These are phyloP conservation scores for Diatrype stigma DNA, from an alignment of 2,329 filamentous ascomycete species.

Conservation along the genomic window DNA sequence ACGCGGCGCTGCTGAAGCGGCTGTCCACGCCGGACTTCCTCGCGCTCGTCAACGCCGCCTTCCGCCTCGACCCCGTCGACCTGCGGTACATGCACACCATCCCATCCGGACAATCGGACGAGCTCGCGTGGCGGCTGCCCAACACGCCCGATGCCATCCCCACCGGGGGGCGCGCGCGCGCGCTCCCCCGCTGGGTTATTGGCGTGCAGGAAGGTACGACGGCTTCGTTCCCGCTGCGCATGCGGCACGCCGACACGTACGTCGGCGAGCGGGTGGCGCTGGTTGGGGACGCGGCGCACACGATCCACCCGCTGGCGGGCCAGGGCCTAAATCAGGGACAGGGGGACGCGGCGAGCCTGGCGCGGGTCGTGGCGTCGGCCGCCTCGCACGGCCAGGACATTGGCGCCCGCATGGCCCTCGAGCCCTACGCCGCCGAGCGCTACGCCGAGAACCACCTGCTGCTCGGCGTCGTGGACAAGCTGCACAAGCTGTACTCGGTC, in stretches of 20 bases:
- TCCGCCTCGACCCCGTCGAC: slow-evolving; percentile 75
- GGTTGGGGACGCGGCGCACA: slow-evolving; percentile 92
- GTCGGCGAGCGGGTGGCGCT: slow-evolving; percentile 85
- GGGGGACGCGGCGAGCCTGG: slow-evolving; percentile 78
- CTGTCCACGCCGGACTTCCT: slow-evolving; percentile 70
- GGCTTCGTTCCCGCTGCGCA: slow-evolving; percentile 84
- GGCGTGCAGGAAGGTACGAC: slow-evolving; percentile 74
- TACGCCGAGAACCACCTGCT: slow-evolving; percentile 79
- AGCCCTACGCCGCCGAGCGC: slow-evolving; percentile 74
- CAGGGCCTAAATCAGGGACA: slow-evolving; percentile 94
- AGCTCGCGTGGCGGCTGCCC: slow-evolving; percentile 76
- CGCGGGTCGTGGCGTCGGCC: slow-evolving; percentile 69
- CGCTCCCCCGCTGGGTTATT: slow-evolving; percentile 62
- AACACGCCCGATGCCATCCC: slow-evolving; percentile 44
- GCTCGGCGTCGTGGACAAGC: slow-evolving; percentile 78
- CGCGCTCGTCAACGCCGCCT: slow-evolving; percentile 89
- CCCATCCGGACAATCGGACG: slow-evolving; percentile 58
- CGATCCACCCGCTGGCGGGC: slow-evolving; percentile 88
- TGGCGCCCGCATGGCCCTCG: slow-evolving; percentile 71
- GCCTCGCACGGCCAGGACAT: slow-evolving; percentile 84
- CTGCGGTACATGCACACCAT: slow-evolving; percentile 75
- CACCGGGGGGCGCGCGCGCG: no score
- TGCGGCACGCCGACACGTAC: slow-evolving; percentile 94
- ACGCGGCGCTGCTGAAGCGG: slow-evolving; percentile 74
- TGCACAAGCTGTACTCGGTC: slow-evolving; percentile 88